Conservation (phyloP, 2,329 filamentous ascomycete species). For the Fusarium stilboides region DNA sequence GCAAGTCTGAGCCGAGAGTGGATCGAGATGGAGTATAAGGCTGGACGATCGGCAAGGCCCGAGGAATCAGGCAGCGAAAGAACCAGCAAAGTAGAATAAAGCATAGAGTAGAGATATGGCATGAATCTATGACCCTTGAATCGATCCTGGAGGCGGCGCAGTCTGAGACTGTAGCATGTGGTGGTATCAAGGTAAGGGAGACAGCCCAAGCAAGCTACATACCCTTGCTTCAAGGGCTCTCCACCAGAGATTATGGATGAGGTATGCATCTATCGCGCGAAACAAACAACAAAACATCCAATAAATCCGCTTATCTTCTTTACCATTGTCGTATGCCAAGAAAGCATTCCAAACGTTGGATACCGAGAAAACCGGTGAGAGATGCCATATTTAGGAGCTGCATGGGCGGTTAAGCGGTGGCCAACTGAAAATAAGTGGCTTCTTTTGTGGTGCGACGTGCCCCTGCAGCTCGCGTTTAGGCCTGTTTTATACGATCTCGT, state of each 20-base stretch:
- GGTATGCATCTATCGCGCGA: background rate
- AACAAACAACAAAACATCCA: conserved; percentile 28
- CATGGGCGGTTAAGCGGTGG: conserved; percentile 31
- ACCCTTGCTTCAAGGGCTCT: background rate
- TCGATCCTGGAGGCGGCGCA: conserved; percentile 16
- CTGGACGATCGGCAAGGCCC: background rate
- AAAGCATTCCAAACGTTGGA: conserved; percentile 8
- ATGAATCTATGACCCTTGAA: conserved; percentile 23
- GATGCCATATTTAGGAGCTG: conserved; percentile 36
- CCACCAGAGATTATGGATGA: too few species aligned
- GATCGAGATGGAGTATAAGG: background rate
- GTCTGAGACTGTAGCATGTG: conserved; percentile 38
- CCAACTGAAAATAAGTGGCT: conserved; percentile 39
- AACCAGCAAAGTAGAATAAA: too few species aligned
- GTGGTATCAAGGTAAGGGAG: conserved; percentile 25
- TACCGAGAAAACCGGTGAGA: conserved; percentile 18
- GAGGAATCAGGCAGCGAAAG: background rate
- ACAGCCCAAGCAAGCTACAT: conserved; percentile 20
- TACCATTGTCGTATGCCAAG: conserved; percentile 14
- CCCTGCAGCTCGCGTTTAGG: conserved; percentile 37
- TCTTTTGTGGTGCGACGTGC: conserved; percentile 46
- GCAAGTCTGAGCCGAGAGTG: conserved; percentile 73
- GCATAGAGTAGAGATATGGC: conserved; percentile 14
- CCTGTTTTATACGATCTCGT: background rate
- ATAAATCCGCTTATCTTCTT: conserved; percentile 3